Evolutionary conservation across 1,284 basidiomycete genomes (phyloP).

Genomic region (Chalciporus piperatoides): DNA sequence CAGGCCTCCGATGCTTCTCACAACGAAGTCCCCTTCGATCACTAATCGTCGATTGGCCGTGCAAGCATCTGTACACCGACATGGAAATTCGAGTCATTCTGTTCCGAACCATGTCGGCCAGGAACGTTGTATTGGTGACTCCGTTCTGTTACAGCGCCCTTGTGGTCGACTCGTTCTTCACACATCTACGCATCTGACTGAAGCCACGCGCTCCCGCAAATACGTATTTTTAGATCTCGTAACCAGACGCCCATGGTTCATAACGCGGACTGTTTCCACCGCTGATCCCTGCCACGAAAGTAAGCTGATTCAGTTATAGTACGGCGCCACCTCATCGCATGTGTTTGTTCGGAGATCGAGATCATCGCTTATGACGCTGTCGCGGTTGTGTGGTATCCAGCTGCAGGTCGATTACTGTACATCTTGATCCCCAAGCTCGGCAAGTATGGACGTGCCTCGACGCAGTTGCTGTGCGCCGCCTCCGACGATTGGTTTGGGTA

Average conservation of each 20-base stretch:
- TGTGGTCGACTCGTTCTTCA: conserved; percentile 21
- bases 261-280: conserved; percentile 20
- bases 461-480: conserved; percentile 21
- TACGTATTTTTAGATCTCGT: conserved; percentile 18
- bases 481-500: conserved; percentile 13
- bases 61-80: conserved; percentile 19
- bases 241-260: conserved; percentile 10
- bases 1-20: conserved; percentile 17
- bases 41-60: conserved; percentile 23
- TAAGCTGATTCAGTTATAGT: not conserved
- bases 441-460: conserved; percentile 1
- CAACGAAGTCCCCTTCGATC: conserved; percentile 20
- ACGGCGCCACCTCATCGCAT: conserved; percentile 21
- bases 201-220: conserved; percentile 5
- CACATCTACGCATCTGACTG: conserved; percentile 10
- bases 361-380: conserved; percentile 8
- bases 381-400: not conserved
- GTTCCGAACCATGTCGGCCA: conserved; percentile 14
- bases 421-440: not conserved
- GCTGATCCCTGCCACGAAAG: conserved; percentile 20
- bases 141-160: conserved; percentile 14
- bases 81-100: conserved; percentile 12
- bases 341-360: conserved; percentile 6
- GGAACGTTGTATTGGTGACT: conserved; percentile 20
- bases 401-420: not conserved